Percentiles rank a stretch among this genome's conserved stretches.
These are phyloP conservation scores for Ensete glaucum DNA, from an alignment of 176 grass and related monocot genomes.

Conservation along the genomic window DNA sequence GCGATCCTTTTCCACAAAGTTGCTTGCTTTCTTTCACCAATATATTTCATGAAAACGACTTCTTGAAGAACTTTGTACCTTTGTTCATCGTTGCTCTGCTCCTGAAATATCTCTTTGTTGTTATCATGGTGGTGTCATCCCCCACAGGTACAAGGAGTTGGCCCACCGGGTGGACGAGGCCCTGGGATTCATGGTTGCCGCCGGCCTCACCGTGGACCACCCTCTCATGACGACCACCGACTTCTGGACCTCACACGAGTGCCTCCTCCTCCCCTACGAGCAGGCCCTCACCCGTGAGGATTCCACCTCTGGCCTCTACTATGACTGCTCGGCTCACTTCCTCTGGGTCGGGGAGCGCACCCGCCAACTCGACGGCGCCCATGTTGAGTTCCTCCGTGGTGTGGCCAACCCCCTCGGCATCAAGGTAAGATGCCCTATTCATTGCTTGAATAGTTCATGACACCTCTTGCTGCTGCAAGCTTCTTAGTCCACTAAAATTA, in stretches of 20 bases:
- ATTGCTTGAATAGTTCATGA: neutral
- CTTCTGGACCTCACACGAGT: conserved; percentile 20
- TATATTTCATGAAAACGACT: too few relatives aligned
- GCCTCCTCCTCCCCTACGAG: conserved; percentile 19
- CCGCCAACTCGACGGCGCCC: conserved; percentile 15
- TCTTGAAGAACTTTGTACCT: too few relatives aligned
- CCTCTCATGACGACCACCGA: conserved; percentile 13
- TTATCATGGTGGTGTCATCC: neutral
- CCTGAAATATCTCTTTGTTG: neutral
- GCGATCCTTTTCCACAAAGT: too few relatives aligned
- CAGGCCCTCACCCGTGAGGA: conserved; percentile 17
- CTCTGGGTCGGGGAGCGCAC: conserved; percentile 18
- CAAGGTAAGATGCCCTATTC: neutral
- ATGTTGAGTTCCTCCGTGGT: conserved; percentile 18
- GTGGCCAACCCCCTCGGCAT: conserved; percentile 16
- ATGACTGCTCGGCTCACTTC: conserved; percentile 21
- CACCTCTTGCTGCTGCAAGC: neutral
- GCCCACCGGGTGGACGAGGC: conserved; percentile 21
- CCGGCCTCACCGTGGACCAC: conserved; percentile 6
- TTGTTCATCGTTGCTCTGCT: too few relatives aligned
- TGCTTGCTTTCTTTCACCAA: too few relatives aligned
- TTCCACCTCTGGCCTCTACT: conserved; percentile 13
- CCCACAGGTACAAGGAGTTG: conserved; percentile 11
- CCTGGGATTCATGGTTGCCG: conserved; percentile 12
- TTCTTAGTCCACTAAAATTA: neutral